Evolutionary conservation across 2,329 filamentous ascomycete species (phyloP).

Genomic region (Fusarium sacchari): DNA sequence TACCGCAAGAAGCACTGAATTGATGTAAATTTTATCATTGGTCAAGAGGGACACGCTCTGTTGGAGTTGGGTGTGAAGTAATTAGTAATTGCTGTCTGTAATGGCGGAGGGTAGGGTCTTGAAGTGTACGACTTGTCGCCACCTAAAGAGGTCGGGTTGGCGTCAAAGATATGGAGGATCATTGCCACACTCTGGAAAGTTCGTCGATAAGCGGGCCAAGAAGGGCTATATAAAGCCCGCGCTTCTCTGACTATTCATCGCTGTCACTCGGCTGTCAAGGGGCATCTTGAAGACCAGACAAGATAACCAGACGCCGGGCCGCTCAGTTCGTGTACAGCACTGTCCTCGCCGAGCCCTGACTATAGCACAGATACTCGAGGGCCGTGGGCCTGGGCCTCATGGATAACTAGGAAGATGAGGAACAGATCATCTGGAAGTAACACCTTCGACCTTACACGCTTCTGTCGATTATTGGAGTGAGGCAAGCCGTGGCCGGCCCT

Average conservation of each 20-base stretch:
- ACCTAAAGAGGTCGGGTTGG: neutral
- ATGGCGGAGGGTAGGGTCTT: neutral
- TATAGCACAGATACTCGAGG: neutral
- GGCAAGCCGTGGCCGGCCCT: neutral
- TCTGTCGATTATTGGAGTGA: neutral
- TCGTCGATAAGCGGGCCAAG: neutral
- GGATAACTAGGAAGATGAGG: neutral
- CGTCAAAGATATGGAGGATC: neutral
- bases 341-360: neutral
- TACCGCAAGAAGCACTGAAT: neutral
- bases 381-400: neutral
- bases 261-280: neutral
- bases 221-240: neutral
- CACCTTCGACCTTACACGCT: neutral
- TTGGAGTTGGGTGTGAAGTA: neutral
- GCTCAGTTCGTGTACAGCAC: neutral
- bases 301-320: neutral
- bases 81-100: neutral
- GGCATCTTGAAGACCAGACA: neutral
- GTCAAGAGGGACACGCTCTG: neutral
- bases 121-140: neutral
- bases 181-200: neutral
- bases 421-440: neutral
- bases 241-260: neutral
- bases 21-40: neutral